Percentiles rank a stretch among this genome's conserved stretches.
phyloP scores from a whole-genome alignment of 2,329 filamentous ascomycete species.

The Colletotrichum cordylinicola region DNA sequence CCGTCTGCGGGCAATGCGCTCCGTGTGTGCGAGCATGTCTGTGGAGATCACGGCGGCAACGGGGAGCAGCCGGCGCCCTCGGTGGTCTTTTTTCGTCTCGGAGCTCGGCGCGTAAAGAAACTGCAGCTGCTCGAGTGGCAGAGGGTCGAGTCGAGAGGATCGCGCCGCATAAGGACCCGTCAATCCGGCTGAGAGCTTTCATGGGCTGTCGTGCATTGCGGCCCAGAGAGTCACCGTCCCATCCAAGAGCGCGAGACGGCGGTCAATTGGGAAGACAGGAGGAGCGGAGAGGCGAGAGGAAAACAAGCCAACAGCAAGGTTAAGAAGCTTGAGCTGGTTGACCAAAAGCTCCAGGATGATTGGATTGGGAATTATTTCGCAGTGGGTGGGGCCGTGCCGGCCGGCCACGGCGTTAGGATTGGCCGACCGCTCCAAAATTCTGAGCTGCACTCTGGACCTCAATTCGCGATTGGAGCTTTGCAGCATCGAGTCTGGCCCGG shows the following conservation, averaged over 20 bases:
- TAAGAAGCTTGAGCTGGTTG: constrained; percentile 5
- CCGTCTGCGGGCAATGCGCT: constrained; percentile 35
- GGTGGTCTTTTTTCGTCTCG: constrained; percentile 7
- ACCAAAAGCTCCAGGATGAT: constrained; percentile 10
- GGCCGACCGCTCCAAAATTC: constrained; percentile 24
- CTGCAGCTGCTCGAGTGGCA: constrained; percentile 1
- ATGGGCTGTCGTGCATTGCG: constrained; percentile 61
- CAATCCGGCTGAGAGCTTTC: constrained; percentile 64
- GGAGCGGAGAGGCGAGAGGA: background rate
- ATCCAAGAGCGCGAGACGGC: background rate
- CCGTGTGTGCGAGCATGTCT: background rate
- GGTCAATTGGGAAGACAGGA: background rate
- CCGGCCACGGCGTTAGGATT: constrained; percentile 21
- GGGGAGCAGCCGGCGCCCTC: constrained; percentile 10
- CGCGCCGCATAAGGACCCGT: constrained; percentile 64
- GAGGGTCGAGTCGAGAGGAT: constrained; percentile 54
- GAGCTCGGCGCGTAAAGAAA: constrained; percentile 8
- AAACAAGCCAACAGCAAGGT: background rate
- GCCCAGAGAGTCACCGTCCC: constrained; percentile 15
- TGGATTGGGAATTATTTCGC: constrained; percentile 20
- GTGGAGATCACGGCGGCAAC: background rate
- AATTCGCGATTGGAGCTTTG: background rate
- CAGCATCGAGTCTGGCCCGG: background rate
- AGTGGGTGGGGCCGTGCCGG: constrained; percentile 5
- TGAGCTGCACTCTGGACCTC: background rate